A percentile compares a stretch with the other conserved stretches of the same genome.
phyloP scores from a whole-genome alignment of 306 rosid species.

The Adenanthera pavonina region DNA sequence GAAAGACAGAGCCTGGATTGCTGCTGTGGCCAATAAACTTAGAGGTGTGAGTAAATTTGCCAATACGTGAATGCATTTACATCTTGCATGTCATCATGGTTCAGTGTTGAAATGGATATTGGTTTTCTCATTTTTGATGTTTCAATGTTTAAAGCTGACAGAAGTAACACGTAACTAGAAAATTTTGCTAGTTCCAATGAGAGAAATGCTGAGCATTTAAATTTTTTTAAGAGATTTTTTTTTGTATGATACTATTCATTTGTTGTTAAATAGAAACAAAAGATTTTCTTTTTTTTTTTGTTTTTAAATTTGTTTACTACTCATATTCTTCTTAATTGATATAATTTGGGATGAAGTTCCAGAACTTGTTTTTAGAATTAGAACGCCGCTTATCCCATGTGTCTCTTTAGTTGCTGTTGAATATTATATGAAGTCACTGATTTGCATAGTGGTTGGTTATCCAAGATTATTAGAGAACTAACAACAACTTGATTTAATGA shows the following conservation, averaged over 20 bases:
- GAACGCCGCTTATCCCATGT: not conserved
- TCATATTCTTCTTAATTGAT: not conserved
- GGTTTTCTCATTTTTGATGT: slow-evolving; percentile 9
- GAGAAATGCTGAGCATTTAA: not conserved
- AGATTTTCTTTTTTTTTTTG: not conserved
- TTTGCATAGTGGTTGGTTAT: not conserved
- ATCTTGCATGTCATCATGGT: not conserved
- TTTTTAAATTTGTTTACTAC: not conserved
- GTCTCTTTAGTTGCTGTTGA: not conserved
- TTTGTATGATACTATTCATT: not conserved
- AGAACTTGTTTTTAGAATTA: not conserved
- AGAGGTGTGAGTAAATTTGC: slow-evolving; percentile 39
- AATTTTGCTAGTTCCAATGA: not conserved
- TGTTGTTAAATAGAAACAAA: not conserved
- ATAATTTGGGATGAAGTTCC: not conserved
- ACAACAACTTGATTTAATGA: not conserved
- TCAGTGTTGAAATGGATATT: slow-evolving; percentile 24
- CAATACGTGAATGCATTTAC: slow-evolving; percentile 35
- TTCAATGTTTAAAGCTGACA: slow-evolving; percentile 17
- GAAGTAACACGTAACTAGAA: not conserved
- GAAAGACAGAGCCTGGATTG: slow-evolving; percentile 86
- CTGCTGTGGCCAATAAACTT: slow-evolving; percentile 74
- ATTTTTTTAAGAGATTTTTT: not conserved
- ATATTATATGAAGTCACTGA: not conserved
- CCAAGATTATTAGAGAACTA: not conserved